Percentiles rank a stretch among this genome's conserved stretches.
Evolutionary conservation across 371 early-diverging fungal genomes (phyloP).

Genomic region (Mucor piriformis): DNA sequence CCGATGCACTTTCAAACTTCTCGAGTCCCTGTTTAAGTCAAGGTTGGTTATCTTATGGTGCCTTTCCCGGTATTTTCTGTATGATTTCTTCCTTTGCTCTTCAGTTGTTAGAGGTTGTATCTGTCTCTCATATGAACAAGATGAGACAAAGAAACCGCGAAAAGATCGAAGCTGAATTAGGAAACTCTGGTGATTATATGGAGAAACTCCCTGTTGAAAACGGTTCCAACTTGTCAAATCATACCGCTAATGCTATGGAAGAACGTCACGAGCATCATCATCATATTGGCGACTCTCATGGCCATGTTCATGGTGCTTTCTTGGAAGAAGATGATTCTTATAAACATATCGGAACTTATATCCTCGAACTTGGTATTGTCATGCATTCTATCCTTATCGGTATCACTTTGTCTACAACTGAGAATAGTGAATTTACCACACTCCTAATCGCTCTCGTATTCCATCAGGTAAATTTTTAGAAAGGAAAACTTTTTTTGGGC

Average conservation of each 20-base stretch:
- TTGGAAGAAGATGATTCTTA: constrained; percentile 34
- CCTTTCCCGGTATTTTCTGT: constrained; percentile 50
- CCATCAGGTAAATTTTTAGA: constrained; percentile 85
- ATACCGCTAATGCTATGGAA: background rate
- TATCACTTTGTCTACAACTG: constrained; percentile 71
- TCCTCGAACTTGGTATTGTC: constrained; percentile 84
- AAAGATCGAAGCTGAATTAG: constrained; percentile 12
- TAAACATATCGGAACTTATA: constrained; percentile 50
- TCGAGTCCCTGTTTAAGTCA: constrained; percentile 41
- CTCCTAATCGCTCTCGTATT: constrained; percentile 83
- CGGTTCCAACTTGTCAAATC: background rate
- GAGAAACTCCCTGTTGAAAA: constrained; percentile 3
- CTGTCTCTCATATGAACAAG: constrained; percentile 33
- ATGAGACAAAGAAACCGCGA: constrained; percentile 10
- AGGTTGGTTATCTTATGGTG: constrained; percentile 40
- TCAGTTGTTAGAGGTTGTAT: constrained; percentile 43
- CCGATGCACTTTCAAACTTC: constrained; percentile 44
- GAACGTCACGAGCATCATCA: constrained; percentile 3
- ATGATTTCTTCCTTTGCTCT: constrained; percentile 50
- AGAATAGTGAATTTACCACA: constrained; percentile 65
- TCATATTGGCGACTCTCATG: constrained; percentile 14
- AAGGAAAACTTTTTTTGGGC: too few species aligned
- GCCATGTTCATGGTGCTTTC: constrained; percentile 45
- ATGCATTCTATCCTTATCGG: constrained; percentile 91
- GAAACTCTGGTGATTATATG: background rate